Percentiles rank a stretch among this genome's conserved stretches.
phyloP scores from a whole-genome alignment of 495 filamentous ascomycete species.

The Lineolata rhizophorae region DNA sequence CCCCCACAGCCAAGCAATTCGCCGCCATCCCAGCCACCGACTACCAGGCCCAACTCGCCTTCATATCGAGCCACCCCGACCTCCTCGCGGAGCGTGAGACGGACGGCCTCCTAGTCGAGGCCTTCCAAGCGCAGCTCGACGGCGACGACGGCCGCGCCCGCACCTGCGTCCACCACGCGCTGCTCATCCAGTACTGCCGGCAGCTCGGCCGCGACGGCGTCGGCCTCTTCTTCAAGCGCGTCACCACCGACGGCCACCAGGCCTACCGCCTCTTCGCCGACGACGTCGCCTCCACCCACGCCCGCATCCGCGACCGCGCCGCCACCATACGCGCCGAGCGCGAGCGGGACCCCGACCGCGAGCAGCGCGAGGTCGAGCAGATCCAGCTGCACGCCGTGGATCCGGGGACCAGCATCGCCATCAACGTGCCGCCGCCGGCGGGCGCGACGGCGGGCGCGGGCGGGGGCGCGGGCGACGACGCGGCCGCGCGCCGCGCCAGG shows the following conservation, averaged over 20 bases:
- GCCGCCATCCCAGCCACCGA: constrained; percentile 54
- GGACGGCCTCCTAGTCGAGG: constrained; percentile 74
- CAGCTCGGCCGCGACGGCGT: constrained; percentile 75
- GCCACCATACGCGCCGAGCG: constrained; percentile 54
- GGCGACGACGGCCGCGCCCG: constrained; percentile 53
- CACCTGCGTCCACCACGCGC: constrained; percentile 82
- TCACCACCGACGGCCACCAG: constrained; percentile 79
- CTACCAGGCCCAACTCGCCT: constrained; percentile 49
- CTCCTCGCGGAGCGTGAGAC: constrained; percentile 75
- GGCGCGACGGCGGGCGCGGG: neutral
- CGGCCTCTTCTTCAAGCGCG: constrained; percentile 83
- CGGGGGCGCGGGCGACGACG: constrained; percentile 20
- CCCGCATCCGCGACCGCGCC: constrained; percentile 52
- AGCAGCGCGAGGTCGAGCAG: constrained; percentile 57
- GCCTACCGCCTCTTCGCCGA: constrained; percentile 81
- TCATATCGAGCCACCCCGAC: constrained; percentile 49
- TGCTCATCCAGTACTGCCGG: constrained; percentile 86
- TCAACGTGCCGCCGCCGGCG: constrained; percentile 41
- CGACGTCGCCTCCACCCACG: constrained; percentile 75
- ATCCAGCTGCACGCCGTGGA: constrained; percentile 95
- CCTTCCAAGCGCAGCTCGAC: constrained; percentile 66
- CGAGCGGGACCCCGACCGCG: constrained; percentile 37
- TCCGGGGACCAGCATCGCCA: constrained; percentile 80
- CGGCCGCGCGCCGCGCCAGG: constrained; percentile 39
- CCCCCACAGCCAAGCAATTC: constrained; percentile 54